Conservation (phyloP, 768 basidiomycete species). For the Boletus reticulatus region DNA sequence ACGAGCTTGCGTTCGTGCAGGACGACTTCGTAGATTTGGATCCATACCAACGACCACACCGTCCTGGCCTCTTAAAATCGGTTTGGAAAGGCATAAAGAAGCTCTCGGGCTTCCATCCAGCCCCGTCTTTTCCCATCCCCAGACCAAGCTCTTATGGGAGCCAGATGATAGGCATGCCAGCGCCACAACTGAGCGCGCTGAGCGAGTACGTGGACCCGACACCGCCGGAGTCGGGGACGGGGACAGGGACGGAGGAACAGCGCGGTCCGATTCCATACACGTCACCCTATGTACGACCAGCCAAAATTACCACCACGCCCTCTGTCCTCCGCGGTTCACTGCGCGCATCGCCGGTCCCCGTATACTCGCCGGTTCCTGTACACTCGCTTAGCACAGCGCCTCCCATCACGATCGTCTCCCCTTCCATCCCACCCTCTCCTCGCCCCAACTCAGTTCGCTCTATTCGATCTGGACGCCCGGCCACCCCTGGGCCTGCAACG, state of each 20-base stretch:
- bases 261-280: conserved; percentile 14
- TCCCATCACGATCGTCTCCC: conserved; percentile 18
- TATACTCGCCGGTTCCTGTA: not conserved
- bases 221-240: conserved; percentile 3
- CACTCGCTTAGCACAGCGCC: not conserved
- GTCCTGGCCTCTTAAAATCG: conserved; percentile 23
- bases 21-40: not conserved
- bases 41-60: conserved; percentile 10
- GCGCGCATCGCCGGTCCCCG: not conserved
- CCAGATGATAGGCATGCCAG: conserved; percentile 6
- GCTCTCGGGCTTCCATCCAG: conserved; percentile 17
- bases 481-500: not conserved
- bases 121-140: conserved; percentile 3
- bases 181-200: not conserved
- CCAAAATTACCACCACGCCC: not conserved
- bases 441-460: not conserved
- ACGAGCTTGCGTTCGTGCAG: conserved; percentile 10
- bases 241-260: conserved; percentile 23
- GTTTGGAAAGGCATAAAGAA: conserved; percentile 36
- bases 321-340: not conserved
- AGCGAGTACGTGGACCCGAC: conserved; percentile 17
- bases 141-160: not conserved
- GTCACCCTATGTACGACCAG: conserved; percentile 12
- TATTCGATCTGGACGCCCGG: not conserved
- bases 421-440: conserved; percentile 11